Evolutionary conservation across 352 stramenopile species (phyloP), one percentile per base, ranked within the genome.

Genomic region (Nothophytophthora sp.): DNA sequence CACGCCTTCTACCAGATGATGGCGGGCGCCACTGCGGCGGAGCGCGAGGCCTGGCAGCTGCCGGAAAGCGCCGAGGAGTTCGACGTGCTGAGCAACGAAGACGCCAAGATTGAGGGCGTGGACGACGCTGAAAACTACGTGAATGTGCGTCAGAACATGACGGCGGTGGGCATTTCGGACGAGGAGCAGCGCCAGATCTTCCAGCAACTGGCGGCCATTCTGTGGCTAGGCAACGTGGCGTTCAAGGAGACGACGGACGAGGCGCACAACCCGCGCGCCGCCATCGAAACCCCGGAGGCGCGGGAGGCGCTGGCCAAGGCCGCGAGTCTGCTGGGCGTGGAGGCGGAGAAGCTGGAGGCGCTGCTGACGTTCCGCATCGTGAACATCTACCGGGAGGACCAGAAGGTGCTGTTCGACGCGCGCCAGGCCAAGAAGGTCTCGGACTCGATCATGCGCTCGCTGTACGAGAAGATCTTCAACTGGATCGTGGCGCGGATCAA

Each of bases 1-100:
- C 92, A 98, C 73, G 61, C 90, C 16, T 98, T 98, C 65, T 98
- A 98, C 72, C 88, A 98, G 70, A 60, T 98, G 29, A 71, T 97
- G 30, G 70, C 82, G 0, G 87, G 83, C 32, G 86, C 78, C 20
- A 80, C 58, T 6, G 60, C 73, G 5, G 55, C 61, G 3, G 76
- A 92, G 22, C 68, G 65, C 6, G 60, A 70, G 44, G 55, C 70
- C 20, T 90, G 78, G 78, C 69, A 88, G 37, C 48, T 92, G 38
- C 67, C 67, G 0, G 42, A 56, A n/a, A 70, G 41, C 13, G 54
- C 76, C 0, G 60, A 85, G 34, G 60, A 81, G 18, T 96, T 88
- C 51, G 65, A 81, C 27, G 88, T 88, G 19, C 52, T 96, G 12
- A 70, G 59, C 60, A 84, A 90, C 50, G 61, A 73, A 35, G 71